These are phyloP conservation scores for Epichloe glyceriae DNA, from an alignment of 2,329 filamentous ascomycete species.

Conservation along the genomic window DNA sequence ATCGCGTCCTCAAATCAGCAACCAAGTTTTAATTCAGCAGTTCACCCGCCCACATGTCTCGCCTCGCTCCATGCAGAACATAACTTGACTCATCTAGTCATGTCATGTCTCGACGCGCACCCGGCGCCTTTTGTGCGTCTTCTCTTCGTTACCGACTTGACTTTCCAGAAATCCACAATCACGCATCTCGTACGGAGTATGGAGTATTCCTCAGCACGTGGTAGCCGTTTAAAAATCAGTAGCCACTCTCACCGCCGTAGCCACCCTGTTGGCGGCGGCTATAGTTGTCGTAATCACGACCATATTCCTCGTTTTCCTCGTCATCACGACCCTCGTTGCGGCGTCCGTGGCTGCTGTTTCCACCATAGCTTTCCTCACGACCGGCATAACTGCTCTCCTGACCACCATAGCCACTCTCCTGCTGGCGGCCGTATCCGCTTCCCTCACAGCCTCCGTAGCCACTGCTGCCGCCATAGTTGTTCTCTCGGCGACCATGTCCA, in stretches of 20 bases:
- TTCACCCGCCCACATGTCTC: background rate
- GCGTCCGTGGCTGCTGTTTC: conserved; percentile 1
- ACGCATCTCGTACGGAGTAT: too few species aligned
- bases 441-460: conserved; percentile 7
- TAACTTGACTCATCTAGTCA: background rate
- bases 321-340: conserved; percentile 5
- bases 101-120: background rate
- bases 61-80: background rate
- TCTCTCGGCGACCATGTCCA: conserved; percentile 7
- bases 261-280: conserved; percentile 15
- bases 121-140: too few species aligned
- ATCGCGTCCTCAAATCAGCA: too few species aligned
- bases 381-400: conserved; percentile 9
- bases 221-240: background rate
- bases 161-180: too few species aligned
- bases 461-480: conserved; percentile 6
- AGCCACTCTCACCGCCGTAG: conserved; percentile 12
- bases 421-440: conserved; percentile 7
- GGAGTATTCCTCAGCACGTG: too few species aligned
- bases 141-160: too few species aligned
- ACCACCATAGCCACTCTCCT: conserved; percentile 8
- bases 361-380: conserved; percentile 12
- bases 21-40: background rate
- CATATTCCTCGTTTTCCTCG: conserved; percentile 3
- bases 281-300: background rate